These are phyloP conservation scores for Capsicum pubescens DNA, from an alignment of 257 asterid species.

Conservation along the genomic window DNA sequence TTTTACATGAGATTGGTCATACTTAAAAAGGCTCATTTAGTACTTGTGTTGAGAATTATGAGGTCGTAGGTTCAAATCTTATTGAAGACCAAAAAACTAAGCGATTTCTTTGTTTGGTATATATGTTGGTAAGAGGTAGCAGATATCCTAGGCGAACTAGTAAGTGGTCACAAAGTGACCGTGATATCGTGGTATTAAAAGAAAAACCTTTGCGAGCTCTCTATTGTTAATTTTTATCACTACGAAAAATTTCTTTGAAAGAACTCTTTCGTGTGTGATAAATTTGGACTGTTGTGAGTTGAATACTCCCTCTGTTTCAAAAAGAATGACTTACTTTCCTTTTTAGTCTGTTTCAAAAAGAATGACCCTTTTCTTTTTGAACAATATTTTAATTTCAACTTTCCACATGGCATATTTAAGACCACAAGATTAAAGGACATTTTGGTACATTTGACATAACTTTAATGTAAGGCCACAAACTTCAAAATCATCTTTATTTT, in stretches of 20 bases:
- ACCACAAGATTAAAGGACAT: too few species aligned
- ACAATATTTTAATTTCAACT: too few species aligned
- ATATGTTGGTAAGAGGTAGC: background rate
- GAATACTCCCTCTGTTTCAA: background rate
- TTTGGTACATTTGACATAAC: too few species aligned
- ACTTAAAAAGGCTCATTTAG: background rate
- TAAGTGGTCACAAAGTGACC: background rate
- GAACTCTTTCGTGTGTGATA: background rate
- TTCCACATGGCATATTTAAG: too few species aligned
- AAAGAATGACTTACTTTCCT: too few species aligned
- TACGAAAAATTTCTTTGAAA: background rate
- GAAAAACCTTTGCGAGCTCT: background rate
- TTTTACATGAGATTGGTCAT: background rate
- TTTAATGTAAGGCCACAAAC: too few species aligned
- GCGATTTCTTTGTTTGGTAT: background rate
- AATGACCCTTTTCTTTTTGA: too few species aligned
- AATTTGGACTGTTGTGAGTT: conserved; percentile 1
- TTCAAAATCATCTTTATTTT: too few species aligned
- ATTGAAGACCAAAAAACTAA: background rate
- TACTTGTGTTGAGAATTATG: background rate
- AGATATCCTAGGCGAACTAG: background rate
- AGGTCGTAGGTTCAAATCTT: background rate
- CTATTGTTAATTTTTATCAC: background rate
- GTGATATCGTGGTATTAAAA: background rate
- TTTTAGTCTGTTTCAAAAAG: too few species aligned